A percentile compares a stretch with the other conserved stretches of the same genome.
phyloP scores from a whole-genome alignment of 306 rosid genomes.

The Ceratonia siliqua region DNA sequence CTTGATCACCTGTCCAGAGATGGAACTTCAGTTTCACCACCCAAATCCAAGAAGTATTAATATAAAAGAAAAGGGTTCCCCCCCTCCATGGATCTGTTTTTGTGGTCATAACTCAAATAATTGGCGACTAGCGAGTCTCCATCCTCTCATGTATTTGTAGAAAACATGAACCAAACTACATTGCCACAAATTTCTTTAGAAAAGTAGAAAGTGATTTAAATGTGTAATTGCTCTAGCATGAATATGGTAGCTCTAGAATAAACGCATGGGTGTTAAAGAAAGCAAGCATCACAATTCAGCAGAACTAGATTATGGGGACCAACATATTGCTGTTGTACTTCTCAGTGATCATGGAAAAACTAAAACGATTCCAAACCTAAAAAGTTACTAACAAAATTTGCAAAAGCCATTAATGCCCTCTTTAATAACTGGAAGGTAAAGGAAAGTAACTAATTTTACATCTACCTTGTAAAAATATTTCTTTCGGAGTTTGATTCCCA shows the following conservation, averaged over 20 bases:
- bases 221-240: background rate
- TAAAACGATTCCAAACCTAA: slow-evolving; percentile 21
- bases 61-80: background rate
- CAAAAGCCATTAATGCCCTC: slow-evolving; percentile 19
- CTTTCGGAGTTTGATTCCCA: slow-evolving; percentile 82
- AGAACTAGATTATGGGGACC: slow-evolving; percentile 22
- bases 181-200: background rate
- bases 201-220: slow-evolving; percentile 19
- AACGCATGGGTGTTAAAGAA: slow-evolving; percentile 2
- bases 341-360: background rate
- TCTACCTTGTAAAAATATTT: slow-evolving; percentile 83
- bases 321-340: background rate
- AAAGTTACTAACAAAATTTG: background rate
- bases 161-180: background rate
- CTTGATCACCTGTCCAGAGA: slow-evolving; percentile 62
- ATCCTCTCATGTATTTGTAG: slow-evolving; percentile 1
- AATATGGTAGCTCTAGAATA: background rate
- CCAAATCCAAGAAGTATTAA: slow-evolving; percentile 30
- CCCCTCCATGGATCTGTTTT: background rate
- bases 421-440: slow-evolving; percentile 8
- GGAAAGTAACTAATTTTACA: slow-evolving; percentile 29
- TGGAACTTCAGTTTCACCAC: slow-evolving; percentile 36
- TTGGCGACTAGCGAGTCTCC: background rate
- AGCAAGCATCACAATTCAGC: slow-evolving; percentile 31
- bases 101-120: background rate